Evolutionary conservation across 495 filamentous ascomycete genomes (phyloP).

Genomic region (Penicillium pulvis): DNA sequence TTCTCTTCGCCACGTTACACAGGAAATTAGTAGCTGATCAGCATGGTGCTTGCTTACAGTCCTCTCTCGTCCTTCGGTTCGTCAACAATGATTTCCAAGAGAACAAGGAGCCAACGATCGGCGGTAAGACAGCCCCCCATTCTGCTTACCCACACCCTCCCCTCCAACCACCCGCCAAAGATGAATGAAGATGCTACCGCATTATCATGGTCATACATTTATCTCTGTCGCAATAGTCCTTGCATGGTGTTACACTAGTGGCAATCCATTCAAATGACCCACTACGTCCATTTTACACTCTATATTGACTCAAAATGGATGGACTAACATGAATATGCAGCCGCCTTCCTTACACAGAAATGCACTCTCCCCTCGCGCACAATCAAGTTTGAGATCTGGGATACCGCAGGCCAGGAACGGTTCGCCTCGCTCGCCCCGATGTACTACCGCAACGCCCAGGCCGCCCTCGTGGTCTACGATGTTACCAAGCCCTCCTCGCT

Average conservation of each 20-base stretch:
- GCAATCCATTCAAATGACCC: slow-evolving; percentile 6
- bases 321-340: slow-evolving; percentile 53
- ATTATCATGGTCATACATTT: background rate
- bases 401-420: slow-evolving; percentile 97
- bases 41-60: slow-evolving; percentile 53
- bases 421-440: slow-evolving; percentile 97
- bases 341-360: slow-evolving; percentile 98
- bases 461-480: slow-evolving; percentile 98
- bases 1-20: slow-evolving; percentile 12
- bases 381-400: slow-evolving; percentile 99
- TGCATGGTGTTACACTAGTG: background rate
- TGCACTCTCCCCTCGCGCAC: slow-evolving; percentile 92
- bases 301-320: background rate
- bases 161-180: background rate
- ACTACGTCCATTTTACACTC: background rate
- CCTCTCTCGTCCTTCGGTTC: slow-evolving; percentile 95
- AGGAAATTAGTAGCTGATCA: slow-evolving; percentile 22
- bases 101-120: slow-evolving; percentile 99
- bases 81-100: slow-evolving; percentile 99
- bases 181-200: background rate
- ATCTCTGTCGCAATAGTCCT: background rate
- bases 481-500: slow-evolving; percentile 95
- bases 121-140: slow-evolving; percentile 63
- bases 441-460: slow-evolving; percentile 99
- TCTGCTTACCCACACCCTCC: background rate